Evolutionary conservation across 345 rosid genomes (phyloP).

Genomic region (Aegle marmelos): DNA sequence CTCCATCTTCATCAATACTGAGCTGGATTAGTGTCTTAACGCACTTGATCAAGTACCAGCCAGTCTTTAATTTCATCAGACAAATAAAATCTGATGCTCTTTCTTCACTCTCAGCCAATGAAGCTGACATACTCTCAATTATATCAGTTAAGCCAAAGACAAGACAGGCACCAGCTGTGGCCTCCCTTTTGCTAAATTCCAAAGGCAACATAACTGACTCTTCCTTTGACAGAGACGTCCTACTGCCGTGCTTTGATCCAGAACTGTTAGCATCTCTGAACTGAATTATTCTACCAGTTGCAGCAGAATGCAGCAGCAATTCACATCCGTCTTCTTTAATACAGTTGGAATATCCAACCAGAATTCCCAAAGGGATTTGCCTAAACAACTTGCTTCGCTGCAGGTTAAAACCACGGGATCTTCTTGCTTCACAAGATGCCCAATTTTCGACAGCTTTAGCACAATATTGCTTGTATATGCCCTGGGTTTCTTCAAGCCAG

Average conservation of each 20-base stretch:
- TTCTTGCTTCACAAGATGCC: conserved; percentile 16
- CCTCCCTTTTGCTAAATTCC: conserved; percentile 42
- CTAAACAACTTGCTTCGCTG: conserved; percentile 41
- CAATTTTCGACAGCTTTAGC: conserved; percentile 17
- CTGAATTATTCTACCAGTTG: conserved; percentile 46
- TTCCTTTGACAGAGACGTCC: conserved; percentile 13
- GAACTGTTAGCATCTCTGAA: conserved; percentile 14
- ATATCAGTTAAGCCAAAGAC: conserved; percentile 58
- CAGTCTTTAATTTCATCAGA: conserved; percentile 50
- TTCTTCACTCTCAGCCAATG: conserved; percentile 49
- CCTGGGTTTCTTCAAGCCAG: conserved; percentile 54
- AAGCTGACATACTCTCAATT: conserved; percentile 50
- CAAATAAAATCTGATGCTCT: conserved; percentile 35
- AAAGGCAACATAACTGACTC: conserved; percentile 7
- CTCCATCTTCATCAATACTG: conserved; percentile 31
- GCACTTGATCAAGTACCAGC: conserved; percentile 60
- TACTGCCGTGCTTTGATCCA: conserved; percentile 27
- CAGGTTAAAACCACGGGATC: conserved; percentile 17
- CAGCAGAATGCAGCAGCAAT: conserved; percentile 60
- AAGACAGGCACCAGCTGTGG: conserved; percentile 49
- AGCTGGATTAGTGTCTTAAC: conserved; percentile 44
- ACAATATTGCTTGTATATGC: conserved; percentile 18
- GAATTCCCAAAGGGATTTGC: conserved; percentile 56
- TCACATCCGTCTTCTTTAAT: conserved; percentile 52
- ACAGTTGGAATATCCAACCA: conserved; percentile 39